Percentiles rank a stretch among this genome's conserved stretches.
phyloP scores from a whole-genome alignment of 768 basidiomycete species.

The Holtermannia corniformis region DNA sequence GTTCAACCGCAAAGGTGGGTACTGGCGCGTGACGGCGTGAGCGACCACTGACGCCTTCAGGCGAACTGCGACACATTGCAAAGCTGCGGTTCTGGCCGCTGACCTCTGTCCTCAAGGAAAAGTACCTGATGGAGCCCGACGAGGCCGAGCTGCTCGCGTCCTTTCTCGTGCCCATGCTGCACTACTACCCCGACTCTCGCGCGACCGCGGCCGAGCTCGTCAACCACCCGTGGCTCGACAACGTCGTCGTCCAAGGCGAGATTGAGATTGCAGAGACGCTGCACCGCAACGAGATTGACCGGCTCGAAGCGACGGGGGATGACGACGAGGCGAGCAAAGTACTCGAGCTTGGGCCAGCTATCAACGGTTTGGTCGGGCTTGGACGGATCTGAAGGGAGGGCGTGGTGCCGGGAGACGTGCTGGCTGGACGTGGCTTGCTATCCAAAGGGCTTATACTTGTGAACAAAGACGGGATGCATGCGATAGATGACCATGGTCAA shows the following conservation, averaged over 20 bases:
- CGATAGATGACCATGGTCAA: too few relatives aligned
- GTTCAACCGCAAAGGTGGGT: constrained; percentile 86
- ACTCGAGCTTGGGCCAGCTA: constrained; percentile 25
- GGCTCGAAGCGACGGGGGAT: constrained; percentile 2
- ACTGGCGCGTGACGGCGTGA: too few relatives aligned
- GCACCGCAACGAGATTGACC: constrained; percentile 16
- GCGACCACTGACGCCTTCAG: constrained; percentile 43
- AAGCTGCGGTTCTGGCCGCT: constrained; percentile 78
- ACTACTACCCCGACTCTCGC: constrained; percentile 76
- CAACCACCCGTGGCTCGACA: constrained; percentile 80
- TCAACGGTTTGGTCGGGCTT: constrained; percentile 35
- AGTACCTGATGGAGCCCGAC: constrained; percentile 78
- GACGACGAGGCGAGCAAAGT: constrained; percentile 15
- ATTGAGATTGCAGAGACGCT: constrained; percentile 48
- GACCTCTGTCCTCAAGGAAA: constrained; percentile 77
- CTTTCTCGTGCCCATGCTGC: constrained; percentile 82
- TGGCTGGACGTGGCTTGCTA: too few relatives aligned
- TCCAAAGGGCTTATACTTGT: too few relatives aligned
- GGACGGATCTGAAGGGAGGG: constrained; percentile 17
- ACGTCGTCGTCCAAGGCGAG: constrained; percentile 78
- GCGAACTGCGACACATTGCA: constrained; percentile 85
- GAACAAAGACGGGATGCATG: too few relatives aligned
- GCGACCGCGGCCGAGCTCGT: constrained; percentile 78
- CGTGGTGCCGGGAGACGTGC: too few relatives aligned
- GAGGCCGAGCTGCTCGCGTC: constrained; percentile 73